Evolutionary conservation across 2,329 filamentous ascomycete genomes (phyloP).

Genomic region (Trichoderma lentiforme): DNA sequence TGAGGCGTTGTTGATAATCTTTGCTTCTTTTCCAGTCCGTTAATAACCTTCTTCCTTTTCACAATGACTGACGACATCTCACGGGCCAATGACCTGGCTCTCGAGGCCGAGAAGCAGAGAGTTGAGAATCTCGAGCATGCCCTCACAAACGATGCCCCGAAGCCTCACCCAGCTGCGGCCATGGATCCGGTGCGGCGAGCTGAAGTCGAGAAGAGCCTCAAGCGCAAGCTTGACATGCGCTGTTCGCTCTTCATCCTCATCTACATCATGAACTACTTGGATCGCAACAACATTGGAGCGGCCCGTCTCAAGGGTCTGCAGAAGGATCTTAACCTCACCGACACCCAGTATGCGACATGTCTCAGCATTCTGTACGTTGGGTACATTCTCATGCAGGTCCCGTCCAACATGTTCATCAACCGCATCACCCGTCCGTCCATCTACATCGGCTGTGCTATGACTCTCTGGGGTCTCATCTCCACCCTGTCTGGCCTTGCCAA

Average conservation of each 20-base stretch:
- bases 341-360: slow-evolving; percentile 61
- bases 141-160: neutral
- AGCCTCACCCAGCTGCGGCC: neutral
- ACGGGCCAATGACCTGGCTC: slow-evolving; percentile 3
- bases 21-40: neutral
- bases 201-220: slow-evolving; percentile 60
- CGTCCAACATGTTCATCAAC: slow-evolving; percentile 58
- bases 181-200: slow-evolving; percentile 48
- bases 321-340: slow-evolving; percentile 52
- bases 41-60: neutral
- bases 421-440: slow-evolving; percentile 48
- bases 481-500: slow-evolving; percentile 52
- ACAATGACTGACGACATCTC: slow-evolving; percentile 23
- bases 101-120: slow-evolving; percentile 17
- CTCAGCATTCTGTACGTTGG: slow-evolving; percentile 64
- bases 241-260: slow-evolving; percentile 69
- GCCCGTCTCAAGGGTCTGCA: slow-evolving; percentile 64
- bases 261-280: slow-evolving; percentile 71
- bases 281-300: slow-evolving; percentile 66
- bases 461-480: slow-evolving; percentile 59
- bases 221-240: slow-evolving; percentile 67
- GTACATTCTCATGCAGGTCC: slow-evolving; percentile 63
- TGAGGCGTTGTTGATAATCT: neutral
- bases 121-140: slow-evolving; percentile 21
- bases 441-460: slow-evolving; percentile 51